phyloP scores from a whole-genome alignment of 495 filamentous ascomycete genomes.

The Hypoxylon lenormandii region DNA sequence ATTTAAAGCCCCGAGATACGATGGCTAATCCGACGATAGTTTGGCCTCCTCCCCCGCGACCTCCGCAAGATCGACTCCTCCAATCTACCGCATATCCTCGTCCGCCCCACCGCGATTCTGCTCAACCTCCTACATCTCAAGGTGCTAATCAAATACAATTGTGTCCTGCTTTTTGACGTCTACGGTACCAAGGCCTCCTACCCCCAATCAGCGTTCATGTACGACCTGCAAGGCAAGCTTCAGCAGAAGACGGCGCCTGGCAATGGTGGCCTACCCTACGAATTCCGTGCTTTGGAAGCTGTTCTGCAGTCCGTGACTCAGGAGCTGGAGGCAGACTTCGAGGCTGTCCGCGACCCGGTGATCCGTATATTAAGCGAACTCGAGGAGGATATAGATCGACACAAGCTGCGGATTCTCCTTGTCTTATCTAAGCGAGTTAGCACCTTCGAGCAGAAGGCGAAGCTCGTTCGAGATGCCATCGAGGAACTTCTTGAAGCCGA shows the following conservation, averaged over 20 bases:
- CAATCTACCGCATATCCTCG: conserved; percentile 93
- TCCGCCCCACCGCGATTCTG: conserved; percentile 92
- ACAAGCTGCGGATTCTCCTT: conserved; percentile 88
- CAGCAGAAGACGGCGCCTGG: conserved; percentile 65
- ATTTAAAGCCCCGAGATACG: conserved; percentile 3
- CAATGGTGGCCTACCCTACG: conserved; percentile 71
- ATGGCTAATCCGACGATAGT: conserved; percentile 66
- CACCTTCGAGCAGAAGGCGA: conserved; percentile 96
- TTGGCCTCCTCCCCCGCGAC: conserved; percentile 93
- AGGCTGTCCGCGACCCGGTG: conserved; percentile 89
- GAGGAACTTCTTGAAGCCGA: conserved; percentile 98
- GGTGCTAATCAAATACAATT: conserved; percentile 91
- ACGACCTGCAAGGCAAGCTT: conserved; percentile 78
- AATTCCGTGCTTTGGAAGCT: conserved; percentile 81
- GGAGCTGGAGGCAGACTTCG: conserved; percentile 91
- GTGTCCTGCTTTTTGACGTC: conserved; percentile 93
- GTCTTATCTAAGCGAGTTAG: conserved; percentile 94
- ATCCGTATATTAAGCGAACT: conserved; percentile 86
- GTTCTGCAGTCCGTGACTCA: conserved; percentile 85
- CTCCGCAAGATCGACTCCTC: conserved; percentile 98
- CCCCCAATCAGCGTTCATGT: conserved; percentile 95
- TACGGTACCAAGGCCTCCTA: conserved; percentile 96
- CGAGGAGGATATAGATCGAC: conserved; percentile 96
- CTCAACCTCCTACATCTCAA: conserved; percentile 94
- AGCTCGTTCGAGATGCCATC: conserved; percentile 91